These are phyloP conservation scores for Colletotrichum tropicale DNA, from an alignment of 2,329 filamentous ascomycete genomes.

Conservation along the genomic window DNA sequence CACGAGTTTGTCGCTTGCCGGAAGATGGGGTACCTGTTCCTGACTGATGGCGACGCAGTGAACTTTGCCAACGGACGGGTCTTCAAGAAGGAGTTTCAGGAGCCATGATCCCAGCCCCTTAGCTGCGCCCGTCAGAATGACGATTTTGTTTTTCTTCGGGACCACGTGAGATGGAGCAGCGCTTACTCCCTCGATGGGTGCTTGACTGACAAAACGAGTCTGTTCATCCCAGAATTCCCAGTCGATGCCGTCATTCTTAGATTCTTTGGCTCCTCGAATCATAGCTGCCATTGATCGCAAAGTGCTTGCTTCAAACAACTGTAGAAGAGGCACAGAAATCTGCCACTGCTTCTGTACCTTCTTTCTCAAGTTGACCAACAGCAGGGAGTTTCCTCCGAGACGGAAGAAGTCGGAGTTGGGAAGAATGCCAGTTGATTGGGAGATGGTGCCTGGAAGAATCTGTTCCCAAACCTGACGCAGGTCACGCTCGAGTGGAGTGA, in stretches of 20 bases:
- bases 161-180: background rate
- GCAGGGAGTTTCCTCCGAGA: constrained; percentile 45
- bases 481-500: background rate
- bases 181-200: background rate
- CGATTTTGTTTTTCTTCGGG: constrained; percentile 6
- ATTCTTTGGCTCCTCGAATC: constrained; percentile 23
- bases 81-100: constrained; percentile 36
- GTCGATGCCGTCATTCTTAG: background rate
- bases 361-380: constrained; percentile 40
- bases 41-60: constrained; percentile 46
- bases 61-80: constrained; percentile 35
- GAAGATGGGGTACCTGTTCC: constrained; percentile 4
- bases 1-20: constrained; percentile 30
- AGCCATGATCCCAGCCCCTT: constrained; percentile 45
- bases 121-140: constrained; percentile 42
- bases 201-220: constrained; percentile 3
- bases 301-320: constrained; percentile 41
- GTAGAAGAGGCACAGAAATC: constrained; percentile 31
- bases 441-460: constrained; percentile 24
- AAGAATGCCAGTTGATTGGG: constrained; percentile 19
- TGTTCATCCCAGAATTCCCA: constrained; percentile 31
- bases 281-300: constrained; percentile 41
- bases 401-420: constrained; percentile 42
- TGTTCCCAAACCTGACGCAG: constrained; percentile 20
- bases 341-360: constrained; percentile 35